Conservation (phyloP, 129 eudicot genomes). For the Chrysanthemum seticuspe region DNA sequence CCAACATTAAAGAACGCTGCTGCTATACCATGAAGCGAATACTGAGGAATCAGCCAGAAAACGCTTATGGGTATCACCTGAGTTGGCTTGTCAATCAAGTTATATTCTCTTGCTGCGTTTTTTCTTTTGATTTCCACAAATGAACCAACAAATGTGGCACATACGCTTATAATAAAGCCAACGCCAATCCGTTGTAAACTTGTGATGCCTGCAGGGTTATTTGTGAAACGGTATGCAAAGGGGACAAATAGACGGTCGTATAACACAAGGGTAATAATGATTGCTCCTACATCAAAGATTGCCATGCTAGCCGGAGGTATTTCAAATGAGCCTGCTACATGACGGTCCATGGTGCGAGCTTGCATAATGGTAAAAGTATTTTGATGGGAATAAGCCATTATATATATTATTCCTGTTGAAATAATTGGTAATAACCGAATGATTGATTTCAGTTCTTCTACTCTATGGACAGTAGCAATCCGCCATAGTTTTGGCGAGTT, state of each 20-base stretch:
- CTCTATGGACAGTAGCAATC: constrained; percentile 71
- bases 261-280: constrained; percentile 38
- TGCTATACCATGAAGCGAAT: constrained; percentile 59
- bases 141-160: constrained; percentile 45
- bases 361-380: constrained; percentile 58
- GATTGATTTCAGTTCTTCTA: constrained; percentile 71
- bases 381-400: constrained; percentile 59
- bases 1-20: constrained; percentile 61
- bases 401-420: constrained; percentile 54
- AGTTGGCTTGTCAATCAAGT: constrained; percentile 55
- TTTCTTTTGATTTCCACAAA: constrained; percentile 65
- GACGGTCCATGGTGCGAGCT: constrained; percentile 86
- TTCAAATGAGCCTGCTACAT: constrained; percentile 51
- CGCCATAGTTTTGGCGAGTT: constrained; percentile 64
- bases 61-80: constrained; percentile 60
- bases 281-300: constrained; percentile 46
- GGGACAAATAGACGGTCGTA: constrained; percentile 71
- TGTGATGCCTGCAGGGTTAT: constrained; percentile 61
- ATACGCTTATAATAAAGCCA: constrained; percentile 51
- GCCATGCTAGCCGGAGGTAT: constrained; percentile 81
- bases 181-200: constrained; percentile 73
- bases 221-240: constrained; percentile 48
- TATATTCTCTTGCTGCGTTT: constrained; percentile 49
- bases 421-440: constrained; percentile 63
- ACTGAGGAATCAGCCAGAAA: constrained; percentile 78